Evolutionary conservation across 805 yeast genomes (phyloP).

Genomic region (Ogataea siamensis): DNA sequence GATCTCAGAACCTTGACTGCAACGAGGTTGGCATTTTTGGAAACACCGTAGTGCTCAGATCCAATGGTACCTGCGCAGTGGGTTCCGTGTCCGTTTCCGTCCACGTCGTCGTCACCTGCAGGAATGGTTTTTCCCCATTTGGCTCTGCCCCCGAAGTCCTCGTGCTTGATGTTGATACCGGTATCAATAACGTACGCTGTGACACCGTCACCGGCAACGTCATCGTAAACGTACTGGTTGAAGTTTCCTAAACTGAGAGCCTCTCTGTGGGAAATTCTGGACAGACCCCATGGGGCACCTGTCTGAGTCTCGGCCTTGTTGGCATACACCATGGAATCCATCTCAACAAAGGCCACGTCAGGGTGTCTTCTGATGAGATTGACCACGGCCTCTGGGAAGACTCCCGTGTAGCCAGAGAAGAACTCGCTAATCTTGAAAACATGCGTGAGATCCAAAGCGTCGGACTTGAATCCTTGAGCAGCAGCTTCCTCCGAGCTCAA

Average conservation of each 20-base stretch:
- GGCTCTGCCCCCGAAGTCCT: conserved; percentile 82
- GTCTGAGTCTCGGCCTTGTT: conserved; percentile 64
- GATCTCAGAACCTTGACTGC: conserved; percentile 83
- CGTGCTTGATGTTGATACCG: conserved; percentile 74
- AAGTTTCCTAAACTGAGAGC: conserved; percentile 64
- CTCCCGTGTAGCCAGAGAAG: conserved; percentile 81
- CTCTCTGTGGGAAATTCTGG: conserved; percentile 83
- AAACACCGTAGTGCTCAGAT: conserved; percentile 76
- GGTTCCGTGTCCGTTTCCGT: conserved; percentile 94
- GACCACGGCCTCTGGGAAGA: conserved; percentile 71
- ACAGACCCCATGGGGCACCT: conserved; percentile 94
- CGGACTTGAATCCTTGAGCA: conserved; percentile 12
- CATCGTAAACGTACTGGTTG: conserved; percentile 71
- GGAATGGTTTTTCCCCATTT: conserved; percentile 84
- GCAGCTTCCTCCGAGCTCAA: conserved; percentile 21
- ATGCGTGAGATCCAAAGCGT: conserved; percentile 56
- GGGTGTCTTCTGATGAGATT: conserved; percentile 62
- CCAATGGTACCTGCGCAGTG: conserved; percentile 97
- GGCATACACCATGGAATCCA: conserved; percentile 69
- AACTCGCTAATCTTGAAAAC: conserved; percentile 55
- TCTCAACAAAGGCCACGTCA: conserved; percentile 60
- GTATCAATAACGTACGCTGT: conserved; percentile 89
- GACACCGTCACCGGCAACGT: conserved; percentile 77
- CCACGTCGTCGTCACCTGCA: conserved; percentile 62
- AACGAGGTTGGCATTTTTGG: conserved; percentile 73